phyloP scores from a whole-genome alignment of 2,329 filamentous ascomycete species.

The Ophiostoma piceae region DNA sequence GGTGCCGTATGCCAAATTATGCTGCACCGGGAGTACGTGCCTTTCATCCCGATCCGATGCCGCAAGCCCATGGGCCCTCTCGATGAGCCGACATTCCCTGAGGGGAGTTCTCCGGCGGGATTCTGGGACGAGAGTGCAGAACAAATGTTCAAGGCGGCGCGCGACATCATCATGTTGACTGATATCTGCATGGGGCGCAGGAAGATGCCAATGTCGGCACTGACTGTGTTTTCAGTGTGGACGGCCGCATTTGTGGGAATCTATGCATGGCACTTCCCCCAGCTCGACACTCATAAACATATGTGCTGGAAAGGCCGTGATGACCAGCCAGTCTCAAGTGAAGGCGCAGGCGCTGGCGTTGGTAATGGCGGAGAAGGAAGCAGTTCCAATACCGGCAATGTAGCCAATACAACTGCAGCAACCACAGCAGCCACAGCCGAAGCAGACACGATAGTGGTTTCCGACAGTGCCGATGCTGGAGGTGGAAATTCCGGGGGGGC shows the following conservation, averaged over 20 bases:
- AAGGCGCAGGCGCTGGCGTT: neutral
- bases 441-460: neutral
- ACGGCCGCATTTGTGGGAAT: conserved; percentile 60
- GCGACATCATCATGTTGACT: conserved; percentile 60
- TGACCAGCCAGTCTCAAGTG: neutral
- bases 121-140: conserved; percentile 62
- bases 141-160: conserved; percentile 57
- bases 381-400: neutral
- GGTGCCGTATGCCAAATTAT: conserved; percentile 61
- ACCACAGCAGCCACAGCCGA: neutral
- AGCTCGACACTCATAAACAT: conserved; percentile 58
- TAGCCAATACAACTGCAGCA: neutral
- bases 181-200: conserved; percentile 53
- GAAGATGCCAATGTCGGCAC: conserved; percentile 61
- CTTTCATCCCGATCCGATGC: conserved; percentile 58
- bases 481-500: neutral
- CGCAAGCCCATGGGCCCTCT: conserved; percentile 49
- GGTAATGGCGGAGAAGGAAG: neutral
- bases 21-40: conserved; percentile 63
- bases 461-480: neutral
- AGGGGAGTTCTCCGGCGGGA: conserved; percentile 43
- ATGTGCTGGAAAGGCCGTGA: conserved; percentile 38
- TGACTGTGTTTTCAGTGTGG: conserved; percentile 63
- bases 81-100: conserved; percentile 52
- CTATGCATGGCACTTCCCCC: conserved; percentile 62